Conservation (phyloP, 352 stramenopile genomes). For the Globisporangium apiculatum region DNA sequence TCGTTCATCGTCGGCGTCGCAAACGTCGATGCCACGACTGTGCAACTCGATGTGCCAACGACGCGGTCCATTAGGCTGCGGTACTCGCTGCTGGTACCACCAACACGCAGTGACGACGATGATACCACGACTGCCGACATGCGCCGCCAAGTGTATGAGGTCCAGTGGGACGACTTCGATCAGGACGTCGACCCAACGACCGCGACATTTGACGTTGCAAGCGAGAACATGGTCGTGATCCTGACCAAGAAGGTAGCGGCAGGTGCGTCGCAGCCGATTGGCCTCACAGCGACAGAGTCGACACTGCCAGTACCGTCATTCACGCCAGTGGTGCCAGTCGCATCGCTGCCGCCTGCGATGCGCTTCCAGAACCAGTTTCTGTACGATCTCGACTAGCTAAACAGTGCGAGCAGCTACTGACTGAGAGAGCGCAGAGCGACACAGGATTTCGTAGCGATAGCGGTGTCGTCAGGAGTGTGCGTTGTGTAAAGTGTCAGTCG, state of each 20-base stretch:
- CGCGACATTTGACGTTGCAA: slow-evolving; percentile 47
- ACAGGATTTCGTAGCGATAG: too few relatives aligned
- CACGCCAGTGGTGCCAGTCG: slow-evolving; percentile 1
- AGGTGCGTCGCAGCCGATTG: too few relatives aligned
- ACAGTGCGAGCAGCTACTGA: too few relatives aligned
- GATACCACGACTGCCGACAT: background rate
- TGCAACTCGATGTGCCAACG: slow-evolving; percentile 33
- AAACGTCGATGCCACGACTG: slow-evolving; percentile 25
- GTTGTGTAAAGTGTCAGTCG: too few relatives aligned
- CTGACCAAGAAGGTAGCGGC: slow-evolving; percentile 24
- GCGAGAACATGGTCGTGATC: slow-evolving; percentile 68
- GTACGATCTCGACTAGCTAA: slow-evolving; percentile 49
- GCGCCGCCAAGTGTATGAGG: slow-evolving; percentile 22
- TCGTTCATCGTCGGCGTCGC: slow-evolving; percentile 45
- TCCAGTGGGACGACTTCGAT: slow-evolving; percentile 21
- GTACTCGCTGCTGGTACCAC: slow-evolving; percentile 14
- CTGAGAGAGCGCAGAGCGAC: too few relatives aligned
- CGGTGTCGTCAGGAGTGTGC: too few relatives aligned
- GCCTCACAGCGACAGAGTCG: slow-evolving; percentile 1
- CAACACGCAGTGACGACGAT: background rate
- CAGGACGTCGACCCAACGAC: slow-evolving; percentile 21
- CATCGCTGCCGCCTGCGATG: slow-evolving; percentile 12
- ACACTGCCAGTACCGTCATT: background rate
- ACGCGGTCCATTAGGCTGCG: slow-evolving; percentile 22
- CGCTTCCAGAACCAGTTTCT: slow-evolving; percentile 70